Base-by-base conservation (phyloP, 345 rosid genomes). In the Eucalyptus pauciflora region DNA sequence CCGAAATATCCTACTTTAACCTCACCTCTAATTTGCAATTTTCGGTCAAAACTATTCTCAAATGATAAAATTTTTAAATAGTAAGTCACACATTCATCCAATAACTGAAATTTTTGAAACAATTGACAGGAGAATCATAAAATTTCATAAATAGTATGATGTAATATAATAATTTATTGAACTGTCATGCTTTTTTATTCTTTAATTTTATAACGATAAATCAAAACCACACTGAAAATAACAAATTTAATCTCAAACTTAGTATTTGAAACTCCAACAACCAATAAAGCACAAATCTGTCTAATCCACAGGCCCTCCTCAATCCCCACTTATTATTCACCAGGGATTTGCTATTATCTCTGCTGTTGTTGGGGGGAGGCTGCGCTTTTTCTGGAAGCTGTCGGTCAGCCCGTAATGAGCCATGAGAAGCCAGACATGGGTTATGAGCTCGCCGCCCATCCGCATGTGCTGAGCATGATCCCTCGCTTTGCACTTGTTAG, bases 81-180 rank as follows among this genome's bases (percentile, higher is more conserved):
- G 16, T 51, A 2, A 51, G 4, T 51, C 3, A 18, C 0, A 0
- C 0, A 52, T 52, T 52, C 0, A 18, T 52, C 3, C 0, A 0
- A 18, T 3, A 18, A 52, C 10, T 52, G 0, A 52, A 6, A 52
- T 17, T 3, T 52, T 3, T 0, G 8, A 0, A 7, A 7, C 1
- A 52, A 18, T 52, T 52, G 0, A 7, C 0, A 52, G 0, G 25
- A 7, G 0, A 0, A 2, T 0, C 10, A 52, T 0, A 52, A 52
- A 17, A 0, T 52, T n/a, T n/a, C n/a, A n/a, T n/a, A n/a, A n/a
- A n/a, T n/a, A n/a, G n/a, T n/a, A n/a, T 52, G 22, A 52, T 7
- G 4, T 52, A 16, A 1, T 18, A 52, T 52, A 52, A 7, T 7
- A 52, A 52, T 52, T 17, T 3, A 52, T 52, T 18, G 9, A 52